Conservation (phyloP, 306 rosid species). For the Quercus robur region DNA sequence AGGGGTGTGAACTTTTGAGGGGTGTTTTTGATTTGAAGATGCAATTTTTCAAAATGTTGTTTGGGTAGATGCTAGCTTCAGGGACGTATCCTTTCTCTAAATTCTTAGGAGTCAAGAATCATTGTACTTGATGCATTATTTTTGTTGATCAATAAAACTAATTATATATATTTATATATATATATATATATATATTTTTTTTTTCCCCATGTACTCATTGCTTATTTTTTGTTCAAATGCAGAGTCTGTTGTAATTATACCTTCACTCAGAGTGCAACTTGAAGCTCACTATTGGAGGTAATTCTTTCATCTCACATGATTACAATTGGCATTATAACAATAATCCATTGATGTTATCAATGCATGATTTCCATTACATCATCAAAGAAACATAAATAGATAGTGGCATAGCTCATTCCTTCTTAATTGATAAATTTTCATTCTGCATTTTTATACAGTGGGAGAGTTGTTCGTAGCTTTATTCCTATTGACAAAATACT, state of each 20-base stretch:
- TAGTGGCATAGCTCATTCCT: not conserved
- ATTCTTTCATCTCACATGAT: slow-evolving; percentile 4
- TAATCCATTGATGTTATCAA: not conserved
- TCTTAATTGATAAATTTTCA: not conserved
- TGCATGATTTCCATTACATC: not conserved
- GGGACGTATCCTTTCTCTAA: too few relatives aligned
- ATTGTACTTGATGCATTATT: too few relatives aligned
- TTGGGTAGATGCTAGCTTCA: too few relatives aligned
- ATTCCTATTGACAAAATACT: slow-evolving; percentile 70
- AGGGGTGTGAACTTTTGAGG: too few relatives aligned
- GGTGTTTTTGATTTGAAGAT: too few relatives aligned
- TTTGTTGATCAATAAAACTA: too few relatives aligned
- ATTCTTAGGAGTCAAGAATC: too few relatives aligned
- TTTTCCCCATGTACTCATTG: not conserved
- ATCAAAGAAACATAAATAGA: not conserved
- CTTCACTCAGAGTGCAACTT: slow-evolving; percentile 85
- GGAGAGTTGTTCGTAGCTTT: slow-evolving; percentile 59
- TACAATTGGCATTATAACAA: not conserved
- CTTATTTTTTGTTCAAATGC: slow-evolving; percentile 19
- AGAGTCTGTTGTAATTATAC: slow-evolving; percentile 78
- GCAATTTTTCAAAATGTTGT: too few relatives aligned
- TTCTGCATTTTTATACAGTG: slow-evolving; percentile 25
- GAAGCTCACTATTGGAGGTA: slow-evolving; percentile 75
- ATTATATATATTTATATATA: not conserved
- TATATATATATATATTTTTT: not conserved